Evolutionary conservation across 192 early-diverging fungal species (phyloP), one percentile per base, ranked within the genome.

Genomic region (Glomus cerebriforme): DNA sequence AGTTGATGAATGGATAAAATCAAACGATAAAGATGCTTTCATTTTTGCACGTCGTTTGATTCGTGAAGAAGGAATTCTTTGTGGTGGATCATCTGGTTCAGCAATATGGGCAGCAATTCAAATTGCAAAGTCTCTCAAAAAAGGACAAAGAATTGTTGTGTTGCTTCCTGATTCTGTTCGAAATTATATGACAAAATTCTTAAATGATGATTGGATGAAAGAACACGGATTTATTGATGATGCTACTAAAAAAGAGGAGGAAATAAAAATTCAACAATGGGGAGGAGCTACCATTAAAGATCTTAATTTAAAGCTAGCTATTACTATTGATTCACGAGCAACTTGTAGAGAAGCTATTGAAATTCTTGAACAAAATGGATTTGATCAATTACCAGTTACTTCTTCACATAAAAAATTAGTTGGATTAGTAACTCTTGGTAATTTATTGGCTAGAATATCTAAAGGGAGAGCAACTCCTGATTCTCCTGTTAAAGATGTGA

Each of bases 151-250:
- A 66, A 93, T 92, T 81, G 97, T 98, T 79, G 96, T 99, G 12
- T 84, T 99, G n/a, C 84, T 99, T 64, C 93, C 98, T 39, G 98
- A 99, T 86, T 97, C 97, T 15, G 96, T 98, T 75, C 91, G 97
- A 73, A 99, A 99, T 89, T 99, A 99, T 90, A 99, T 99, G 97
- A 95, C 96, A 81, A 99, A 99, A 85, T 97, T 97, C 87, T 92
- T 99, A 82, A 96, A 94, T 85, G 98, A 98, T 83, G 94, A 93
- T 54, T 99, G 97, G 98, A 98, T 99, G 97, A 90, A 90, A 75
- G 82, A 83, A 69, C 90, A 92, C 83, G 95, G 94, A 59, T 99
- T 96, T 88, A 88, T 93, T 58, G 97, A 99, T 82, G 88, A 91
- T 24, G 83, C 85, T 71, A 90, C 92, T 74, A 87, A 87, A 70